These are phyloP conservation scores for Catenaria anguillulae DNA, from an alignment of 371 early-diverging fungal genomes.

Conservation along the genomic window DNA sequence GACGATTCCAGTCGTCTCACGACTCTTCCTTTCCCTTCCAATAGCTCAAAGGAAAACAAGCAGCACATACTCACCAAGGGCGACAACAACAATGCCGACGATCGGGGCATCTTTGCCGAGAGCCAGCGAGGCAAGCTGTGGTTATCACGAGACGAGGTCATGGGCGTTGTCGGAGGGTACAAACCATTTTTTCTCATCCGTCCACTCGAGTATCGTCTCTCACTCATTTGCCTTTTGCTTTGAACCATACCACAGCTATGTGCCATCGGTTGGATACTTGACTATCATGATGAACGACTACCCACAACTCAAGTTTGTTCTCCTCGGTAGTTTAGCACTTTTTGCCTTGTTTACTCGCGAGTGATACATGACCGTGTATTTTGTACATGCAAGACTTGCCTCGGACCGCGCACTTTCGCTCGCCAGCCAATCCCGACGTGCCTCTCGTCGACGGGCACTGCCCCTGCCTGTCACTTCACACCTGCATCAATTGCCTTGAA, in stretches of 20 bases:
- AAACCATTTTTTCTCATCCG: not conserved
- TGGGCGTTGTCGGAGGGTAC: slow-evolving; percentile 76
- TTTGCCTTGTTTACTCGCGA: slow-evolving; percentile 47
- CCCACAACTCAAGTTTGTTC: slow-evolving; percentile 67
- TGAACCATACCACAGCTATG: slow-evolving; percentile 20
- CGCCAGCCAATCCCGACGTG: no score
- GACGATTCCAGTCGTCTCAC: not conserved
- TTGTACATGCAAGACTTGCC: no score
- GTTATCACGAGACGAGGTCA: slow-evolving; percentile 70
- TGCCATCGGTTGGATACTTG: slow-evolving; percentile 92
- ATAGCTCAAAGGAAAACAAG: slow-evolving; percentile 42
- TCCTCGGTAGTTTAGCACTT: slow-evolving; percentile 62
- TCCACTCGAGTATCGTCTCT: slow-evolving; percentile 8
- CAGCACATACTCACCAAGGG: slow-evolving; percentile 94
- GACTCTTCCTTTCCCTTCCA: not conserved
- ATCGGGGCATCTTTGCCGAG: slow-evolving; percentile 67
- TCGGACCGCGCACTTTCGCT: no score
- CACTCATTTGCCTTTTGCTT: slow-evolving; percentile 17
- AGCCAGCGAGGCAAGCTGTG: slow-evolving; percentile 65
- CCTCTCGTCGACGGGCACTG: no score
- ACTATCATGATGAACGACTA: slow-evolving; percentile 93
- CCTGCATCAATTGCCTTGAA: no score
- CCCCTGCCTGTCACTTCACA: no score
- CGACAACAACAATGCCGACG: slow-evolving; percentile 91
- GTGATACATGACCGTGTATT: slow-evolving; percentile 20